A percentile compares a stretch with the other conserved stretches of the same genome.
Evolutionary conservation across 257 asterid species (phyloP).

Genomic region (Solanum virginianum): DNA sequence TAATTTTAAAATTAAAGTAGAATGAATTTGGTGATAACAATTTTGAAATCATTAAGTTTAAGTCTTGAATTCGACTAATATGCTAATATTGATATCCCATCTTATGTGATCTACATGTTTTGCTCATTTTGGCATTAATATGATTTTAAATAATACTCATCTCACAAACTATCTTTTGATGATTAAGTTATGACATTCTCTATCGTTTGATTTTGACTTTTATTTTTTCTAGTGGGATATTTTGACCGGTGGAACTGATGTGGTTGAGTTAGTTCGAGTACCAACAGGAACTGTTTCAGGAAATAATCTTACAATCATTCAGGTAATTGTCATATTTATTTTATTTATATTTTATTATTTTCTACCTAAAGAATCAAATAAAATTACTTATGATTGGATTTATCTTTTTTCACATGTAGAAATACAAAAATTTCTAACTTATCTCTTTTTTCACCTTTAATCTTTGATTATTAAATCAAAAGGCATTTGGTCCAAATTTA

Average conservation of each 20-base stretch:
- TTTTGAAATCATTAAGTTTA: neutral
- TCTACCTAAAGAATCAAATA: neutral
- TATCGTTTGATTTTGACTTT: neutral
- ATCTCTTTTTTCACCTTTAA: neutral
- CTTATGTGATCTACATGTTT: neutral
- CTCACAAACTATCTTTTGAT: neutral
- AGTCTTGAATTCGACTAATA: neutral
- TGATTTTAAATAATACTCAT: neutral
- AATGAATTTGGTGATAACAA: neutral
- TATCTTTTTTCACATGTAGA: neutral
- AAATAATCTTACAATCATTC: slow-evolving; percentile 42
- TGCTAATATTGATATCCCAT: neutral
- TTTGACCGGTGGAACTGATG: slow-evolving; percentile 28
- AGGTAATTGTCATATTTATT: slow-evolving; percentile 23
- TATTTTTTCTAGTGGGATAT: slow-evolving; percentile 52
- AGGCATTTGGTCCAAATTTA: neutral
- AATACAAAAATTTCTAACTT: neutral
- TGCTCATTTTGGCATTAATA: neutral
- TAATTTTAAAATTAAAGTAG: neutral
- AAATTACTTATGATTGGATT: neutral
- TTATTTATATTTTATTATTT: neutral
- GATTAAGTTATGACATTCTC: neutral
- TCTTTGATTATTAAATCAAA: neutral
- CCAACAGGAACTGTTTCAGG: slow-evolving; percentile 43
- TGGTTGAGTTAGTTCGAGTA: slow-evolving; percentile 34